Evolutionary conservation across 306 rosid species (phyloP).

Genomic region (Fragaria ananassa): DNA sequence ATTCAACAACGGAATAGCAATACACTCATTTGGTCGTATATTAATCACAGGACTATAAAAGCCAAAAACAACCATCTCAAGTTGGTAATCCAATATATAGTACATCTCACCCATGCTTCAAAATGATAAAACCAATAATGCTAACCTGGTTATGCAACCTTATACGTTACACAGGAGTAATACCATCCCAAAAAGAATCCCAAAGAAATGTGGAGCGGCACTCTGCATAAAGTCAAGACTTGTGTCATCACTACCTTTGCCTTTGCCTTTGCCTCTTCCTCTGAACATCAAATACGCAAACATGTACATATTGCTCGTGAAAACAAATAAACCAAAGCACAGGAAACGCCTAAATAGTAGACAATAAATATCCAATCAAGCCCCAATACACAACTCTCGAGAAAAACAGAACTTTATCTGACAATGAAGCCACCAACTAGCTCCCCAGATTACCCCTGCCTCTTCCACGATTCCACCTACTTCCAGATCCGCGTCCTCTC

Average conservation of each 20-base stretch:
- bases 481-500: conserved; percentile 39
- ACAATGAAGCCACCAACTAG: conserved; percentile 22
- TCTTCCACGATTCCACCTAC: conserved; percentile 37
- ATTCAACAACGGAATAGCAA: neutral
- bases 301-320: conserved; percentile 10
- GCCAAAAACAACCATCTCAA: neutral
- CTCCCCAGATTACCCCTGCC: conserved; percentile 32
- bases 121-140: neutral
- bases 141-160: conserved; percentile 10
- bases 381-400: neutral
- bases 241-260: neutral
- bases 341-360: conserved; percentile 10
- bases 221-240: conserved; percentile 1
- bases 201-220: neutral
- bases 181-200: neutral
- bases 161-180: neutral
- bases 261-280: neutral
- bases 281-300: neutral
- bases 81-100: conserved; percentile 1
- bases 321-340: conserved; percentile 13
- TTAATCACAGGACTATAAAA: neutral
- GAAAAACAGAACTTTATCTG: neutral
- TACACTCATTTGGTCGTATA: neutral
- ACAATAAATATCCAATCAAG: neutral
- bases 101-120: neutral